phyloP scores from a whole-genome alignment of 768 basidiomycete species.

The Chalciporus chontae region DNA sequence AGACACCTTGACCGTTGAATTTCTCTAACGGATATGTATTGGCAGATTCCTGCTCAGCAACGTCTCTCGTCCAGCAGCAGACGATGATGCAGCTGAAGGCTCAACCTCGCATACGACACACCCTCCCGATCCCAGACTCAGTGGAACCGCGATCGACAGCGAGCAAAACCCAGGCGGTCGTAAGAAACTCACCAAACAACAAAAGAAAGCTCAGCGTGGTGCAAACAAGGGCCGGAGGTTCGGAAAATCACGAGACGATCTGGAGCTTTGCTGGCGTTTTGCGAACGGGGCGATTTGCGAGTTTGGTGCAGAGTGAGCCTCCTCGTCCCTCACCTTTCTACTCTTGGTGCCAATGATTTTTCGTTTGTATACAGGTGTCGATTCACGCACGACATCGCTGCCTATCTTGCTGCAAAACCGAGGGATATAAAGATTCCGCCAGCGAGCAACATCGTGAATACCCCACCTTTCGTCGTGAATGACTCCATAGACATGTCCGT shows the following conservation, averaged over 20 bases:
- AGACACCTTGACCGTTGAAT: too few species aligned
- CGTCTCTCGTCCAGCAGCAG: conserved; percentile 28
- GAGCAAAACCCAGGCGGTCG: conserved; percentile 22
- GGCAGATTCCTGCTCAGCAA: conserved; percentile 42
- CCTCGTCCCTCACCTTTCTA: background rate
- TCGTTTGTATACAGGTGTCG: conserved; percentile 51
- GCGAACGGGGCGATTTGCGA: conserved; percentile 71
- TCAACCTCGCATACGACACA: conserved; percentile 34
- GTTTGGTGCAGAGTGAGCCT: conserved; percentile 57
- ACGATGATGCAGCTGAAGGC: conserved; percentile 68
- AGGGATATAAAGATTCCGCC: conserved; percentile 64
- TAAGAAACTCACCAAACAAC: conserved; percentile 53
- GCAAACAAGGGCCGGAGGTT: conserved; percentile 84
- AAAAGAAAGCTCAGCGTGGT: conserved; percentile 72
- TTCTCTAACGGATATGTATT: too few species aligned
- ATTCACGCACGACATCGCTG: conserved; percentile 71
- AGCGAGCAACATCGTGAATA: conserved; percentile 37
- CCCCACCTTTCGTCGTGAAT: conserved; percentile 48
- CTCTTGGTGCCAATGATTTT: background rate
- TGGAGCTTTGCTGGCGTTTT: conserved; percentile 79
- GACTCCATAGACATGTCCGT: conserved; percentile 5
- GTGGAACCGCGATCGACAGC: conserved; percentile 33
- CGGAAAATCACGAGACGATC: conserved; percentile 70
- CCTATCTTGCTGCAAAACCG: conserved; percentile 75
- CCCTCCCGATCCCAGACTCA: conserved; percentile 25